Conservation (phyloP, 164 flowering plant species). For the Akebia trifoliata region DNA sequence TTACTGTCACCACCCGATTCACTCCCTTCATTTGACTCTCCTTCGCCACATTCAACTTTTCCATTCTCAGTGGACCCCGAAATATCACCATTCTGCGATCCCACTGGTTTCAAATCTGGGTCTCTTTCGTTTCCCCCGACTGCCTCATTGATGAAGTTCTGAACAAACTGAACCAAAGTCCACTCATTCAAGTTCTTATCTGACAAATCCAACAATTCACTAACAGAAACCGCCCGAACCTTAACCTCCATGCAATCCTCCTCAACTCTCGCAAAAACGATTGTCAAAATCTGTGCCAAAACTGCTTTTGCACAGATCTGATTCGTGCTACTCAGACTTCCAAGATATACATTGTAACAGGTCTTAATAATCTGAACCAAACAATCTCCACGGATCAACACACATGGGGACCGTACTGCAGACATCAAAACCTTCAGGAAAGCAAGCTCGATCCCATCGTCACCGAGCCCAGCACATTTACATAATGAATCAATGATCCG, state of each 20-base stretch:
- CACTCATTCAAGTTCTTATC: slow-evolving; percentile 80
- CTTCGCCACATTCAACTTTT: slow-evolving; percentile 16
- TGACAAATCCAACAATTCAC: slow-evolving; percentile 65
- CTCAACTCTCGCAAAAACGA: slow-evolving; percentile 73
- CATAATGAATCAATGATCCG: slow-evolving; percentile 56
- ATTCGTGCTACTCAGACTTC: slow-evolving; percentile 72
- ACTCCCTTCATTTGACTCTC: slow-evolving; percentile 19
- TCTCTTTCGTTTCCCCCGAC: slow-evolving; percentile 40
- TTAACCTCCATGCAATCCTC: slow-evolving; percentile 54
- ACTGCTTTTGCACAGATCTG: slow-evolving; percentile 95
- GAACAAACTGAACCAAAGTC: slow-evolving; percentile 62
- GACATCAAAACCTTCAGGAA: slow-evolving; percentile 52
- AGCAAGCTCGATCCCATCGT: slow-evolving; percentile 69
- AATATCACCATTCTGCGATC: slow-evolving; percentile 25
- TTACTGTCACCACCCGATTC: slow-evolving; percentile 42
- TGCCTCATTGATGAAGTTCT: slow-evolving; percentile 66
- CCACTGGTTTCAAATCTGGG: slow-evolving; percentile 16
- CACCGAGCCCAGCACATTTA: slow-evolving; percentile 53
- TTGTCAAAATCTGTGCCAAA: slow-evolving; percentile 78
- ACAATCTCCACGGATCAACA: slow-evolving; percentile 63
- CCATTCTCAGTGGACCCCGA: slow-evolving; percentile 7
- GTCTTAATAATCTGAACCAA: slow-evolving; percentile 63
- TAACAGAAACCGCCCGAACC: slow-evolving; percentile 43
- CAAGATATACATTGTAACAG: slow-evolving; percentile 86
- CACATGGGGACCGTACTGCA: slow-evolving; percentile 51